A percentile compares a stretch with the other conserved stretches of the same genome.
phyloP scores from a whole-genome alignment of 495 filamentous ascomycete species.

The Penicillium herquei region DNA sequence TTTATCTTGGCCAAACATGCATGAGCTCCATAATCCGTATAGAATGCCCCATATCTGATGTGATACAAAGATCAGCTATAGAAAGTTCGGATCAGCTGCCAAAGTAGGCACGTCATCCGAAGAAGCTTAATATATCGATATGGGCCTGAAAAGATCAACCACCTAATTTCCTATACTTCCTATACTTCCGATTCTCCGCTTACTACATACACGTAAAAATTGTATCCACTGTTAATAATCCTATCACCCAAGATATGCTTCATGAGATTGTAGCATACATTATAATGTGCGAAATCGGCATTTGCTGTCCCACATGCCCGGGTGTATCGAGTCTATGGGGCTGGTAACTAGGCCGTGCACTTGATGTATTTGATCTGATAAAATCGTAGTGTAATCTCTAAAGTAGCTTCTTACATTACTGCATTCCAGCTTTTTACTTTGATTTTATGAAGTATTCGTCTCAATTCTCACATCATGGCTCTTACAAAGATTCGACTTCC shows the following conservation, averaged over 20 bases:
- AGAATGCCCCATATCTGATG: no score
- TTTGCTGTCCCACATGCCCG: neutral
- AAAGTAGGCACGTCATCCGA: neutral
- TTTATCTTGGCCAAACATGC: no score
- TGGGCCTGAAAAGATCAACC: neutral
- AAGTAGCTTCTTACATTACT: no score
- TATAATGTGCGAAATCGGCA: neutral
- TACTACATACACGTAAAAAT: no score
- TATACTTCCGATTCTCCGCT: neutral
- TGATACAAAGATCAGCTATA: no score
- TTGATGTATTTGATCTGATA: neutral
- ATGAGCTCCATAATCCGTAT: no score
- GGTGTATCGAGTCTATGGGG: neutral
- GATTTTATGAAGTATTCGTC: neutral
- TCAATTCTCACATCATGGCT: slow-evolving; percentile 4
- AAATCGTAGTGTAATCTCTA: no score
- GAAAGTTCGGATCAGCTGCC: no score
- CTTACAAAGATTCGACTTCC: slow-evolving; percentile 14
- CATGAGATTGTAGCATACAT: no score
- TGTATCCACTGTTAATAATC: no score
- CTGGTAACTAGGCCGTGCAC: neutral
- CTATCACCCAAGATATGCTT: no score
- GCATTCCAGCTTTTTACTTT: no score
- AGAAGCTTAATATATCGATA: neutral
- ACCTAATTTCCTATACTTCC: neutral